These are phyloP conservation scores for Bruguiera gymnorhiza DNA, from an alignment of 345 rosid species.

Conservation along the genomic window DNA sequence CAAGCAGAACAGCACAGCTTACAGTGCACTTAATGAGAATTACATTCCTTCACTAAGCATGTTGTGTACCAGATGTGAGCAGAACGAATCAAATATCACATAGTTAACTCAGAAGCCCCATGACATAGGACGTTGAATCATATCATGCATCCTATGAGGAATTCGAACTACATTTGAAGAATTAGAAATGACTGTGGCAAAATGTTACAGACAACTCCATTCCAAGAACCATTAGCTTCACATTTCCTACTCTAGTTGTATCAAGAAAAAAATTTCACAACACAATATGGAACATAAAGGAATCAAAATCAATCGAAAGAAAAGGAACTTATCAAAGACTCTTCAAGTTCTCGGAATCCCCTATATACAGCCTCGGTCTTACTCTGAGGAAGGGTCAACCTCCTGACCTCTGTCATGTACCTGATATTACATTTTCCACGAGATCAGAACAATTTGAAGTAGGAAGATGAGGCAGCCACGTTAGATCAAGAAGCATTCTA, in stretches of 20 bases:
- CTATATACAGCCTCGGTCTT: constrained; percentile 69
- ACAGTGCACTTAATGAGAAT: background rate
- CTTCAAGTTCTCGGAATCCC: constrained; percentile 87
- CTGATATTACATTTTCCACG: constrained; percentile 36
- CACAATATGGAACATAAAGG: constrained; percentile 14
- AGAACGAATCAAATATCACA: too few species aligned
- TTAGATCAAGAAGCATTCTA: too few species aligned
- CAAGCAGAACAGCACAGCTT: background rate
- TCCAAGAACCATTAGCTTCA: constrained; percentile 4
- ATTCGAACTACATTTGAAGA: constrained; percentile 3
- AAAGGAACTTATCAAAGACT: constrained; percentile 65
- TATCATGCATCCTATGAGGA: background rate
- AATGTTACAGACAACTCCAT: constrained; percentile 3
- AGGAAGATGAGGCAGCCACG: background rate
- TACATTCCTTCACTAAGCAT: too few species aligned
- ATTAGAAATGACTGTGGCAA: background rate
- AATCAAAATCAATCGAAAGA: constrained; percentile 45
- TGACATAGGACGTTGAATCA: background rate
- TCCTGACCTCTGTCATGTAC: constrained; percentile 88
- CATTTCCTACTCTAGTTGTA: constrained; percentile 5
- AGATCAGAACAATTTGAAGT: background rate
- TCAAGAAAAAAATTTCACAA: constrained; percentile 6
- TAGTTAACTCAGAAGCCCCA: background rate
- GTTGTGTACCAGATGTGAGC: too few species aligned
- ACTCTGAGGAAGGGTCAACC: constrained; percentile 74